phyloP scores from a whole-genome alignment of 2,329 filamentous ascomycete species.

The Phyllosticta paracitricarpa region DNA sequence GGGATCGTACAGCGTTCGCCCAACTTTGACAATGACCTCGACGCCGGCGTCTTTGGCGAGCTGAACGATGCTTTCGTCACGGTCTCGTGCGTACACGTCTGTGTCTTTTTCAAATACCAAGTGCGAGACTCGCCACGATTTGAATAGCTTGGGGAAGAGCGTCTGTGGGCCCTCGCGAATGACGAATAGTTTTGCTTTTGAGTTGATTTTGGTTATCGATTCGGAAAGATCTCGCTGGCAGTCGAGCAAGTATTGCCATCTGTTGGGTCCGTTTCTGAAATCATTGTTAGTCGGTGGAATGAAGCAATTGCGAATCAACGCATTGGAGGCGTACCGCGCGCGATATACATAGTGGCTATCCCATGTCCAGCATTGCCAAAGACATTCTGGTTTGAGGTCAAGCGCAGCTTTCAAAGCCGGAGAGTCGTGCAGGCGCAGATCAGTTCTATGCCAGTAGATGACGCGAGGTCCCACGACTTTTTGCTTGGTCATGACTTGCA shows the following conservation, averaged over 20 bases:
- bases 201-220: slow-evolving; percentile 58
- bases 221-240: slow-evolving; percentile 61
- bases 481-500: not conserved
- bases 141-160: slow-evolving; percentile 61
- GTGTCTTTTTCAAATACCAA: slow-evolving; percentile 72
- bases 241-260: slow-evolving; percentile 68
- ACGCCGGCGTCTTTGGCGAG: slow-evolving; percentile 58
- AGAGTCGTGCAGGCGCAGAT: slow-evolving; percentile 67
- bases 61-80: slow-evolving; percentile 50
- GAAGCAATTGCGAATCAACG: not conserved
- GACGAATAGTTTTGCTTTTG: slow-evolving; percentile 60
- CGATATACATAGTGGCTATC: slow-evolving; percentile 72
- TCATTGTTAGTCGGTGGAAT: not conserved
- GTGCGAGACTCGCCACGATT: slow-evolving; percentile 63
- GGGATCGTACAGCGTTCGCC: slow-evolving; percentile 64
- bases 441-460: slow-evolving; percentile 59
- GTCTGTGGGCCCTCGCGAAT: slow-evolving; percentile 64
- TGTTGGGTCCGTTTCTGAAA: slow-evolving; percentile 56
- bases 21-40: slow-evolving; percentile 52
- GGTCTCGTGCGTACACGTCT: slow-evolving; percentile 57
- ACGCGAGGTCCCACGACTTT: not conserved
- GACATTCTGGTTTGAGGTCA: slow-evolving; percentile 54
- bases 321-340: slow-evolving; percentile 28
- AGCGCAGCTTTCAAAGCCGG: slow-evolving; percentile 63
- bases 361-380: slow-evolving; percentile 74